Evolutionary conservation across 2,329 filamentous ascomycete species (phyloP).

Genomic region (Escovopsis weberi): DNA sequence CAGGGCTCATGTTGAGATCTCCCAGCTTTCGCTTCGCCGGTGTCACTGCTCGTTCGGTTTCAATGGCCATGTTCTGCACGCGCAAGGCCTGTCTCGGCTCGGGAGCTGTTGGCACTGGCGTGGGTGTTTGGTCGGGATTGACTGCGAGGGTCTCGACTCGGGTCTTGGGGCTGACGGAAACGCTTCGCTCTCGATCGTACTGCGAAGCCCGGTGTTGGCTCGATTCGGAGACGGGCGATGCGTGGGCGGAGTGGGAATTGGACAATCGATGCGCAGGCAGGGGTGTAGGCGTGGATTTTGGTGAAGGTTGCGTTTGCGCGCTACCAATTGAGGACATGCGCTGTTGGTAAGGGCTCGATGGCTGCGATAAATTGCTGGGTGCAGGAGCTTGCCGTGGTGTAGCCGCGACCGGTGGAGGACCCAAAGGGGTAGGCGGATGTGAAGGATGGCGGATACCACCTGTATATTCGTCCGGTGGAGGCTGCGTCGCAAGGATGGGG

Average conservation of each 20-base stretch:
- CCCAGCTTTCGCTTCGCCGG: constrained; percentile 27
- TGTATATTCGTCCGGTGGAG: constrained; percentile 22
- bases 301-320: constrained; percentile 19
- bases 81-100: constrained; percentile 12
- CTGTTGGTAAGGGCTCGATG: constrained; percentile 47
- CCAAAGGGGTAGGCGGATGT: constrained; percentile 39
- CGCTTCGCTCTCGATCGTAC: constrained; percentile 52
- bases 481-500: constrained; percentile 32
- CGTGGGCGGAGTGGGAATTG: constrained; percentile 25
- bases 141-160: constrained; percentile 38
- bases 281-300: constrained; percentile 16
- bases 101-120: constrained; percentile 11
- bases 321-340: constrained; percentile 18
- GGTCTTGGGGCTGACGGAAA: constrained; percentile 70
- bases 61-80: constrained; percentile 15
- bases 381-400: constrained; percentile 28
- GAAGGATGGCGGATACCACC: constrained; percentile 31
- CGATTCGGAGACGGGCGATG: constrained; percentile 25
- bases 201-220: constrained; percentile 37
- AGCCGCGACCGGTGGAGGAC: constrained; percentile 32
- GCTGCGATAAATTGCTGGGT: constrained; percentile 28
- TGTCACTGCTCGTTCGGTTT: constrained; percentile 19
- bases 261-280: constrained; percentile 21
- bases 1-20: constrained; percentile 28
- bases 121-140: constrained; percentile 19